A percentile compares a stretch with the other conserved stretches of the same genome.
phyloP scores from a whole-genome alignment of 1,284 basidiomycete genomes.

The Tylopilus sp. region DNA sequence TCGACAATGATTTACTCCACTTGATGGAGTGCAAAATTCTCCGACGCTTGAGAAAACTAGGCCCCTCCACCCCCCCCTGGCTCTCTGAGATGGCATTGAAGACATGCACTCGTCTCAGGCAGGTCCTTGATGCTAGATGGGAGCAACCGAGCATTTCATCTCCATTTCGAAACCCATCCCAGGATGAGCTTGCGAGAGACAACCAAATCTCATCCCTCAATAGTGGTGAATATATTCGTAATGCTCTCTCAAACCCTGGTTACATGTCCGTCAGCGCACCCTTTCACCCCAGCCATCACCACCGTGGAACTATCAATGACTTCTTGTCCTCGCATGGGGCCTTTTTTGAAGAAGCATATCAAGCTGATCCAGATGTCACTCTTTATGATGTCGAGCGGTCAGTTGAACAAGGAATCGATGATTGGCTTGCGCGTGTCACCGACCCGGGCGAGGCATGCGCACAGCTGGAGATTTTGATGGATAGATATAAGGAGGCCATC shows the following conservation, averaged over 20 bases:
- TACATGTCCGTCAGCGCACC: neutral
- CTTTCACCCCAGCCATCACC: constrained; percentile 23
- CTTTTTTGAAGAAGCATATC: constrained; percentile 19
- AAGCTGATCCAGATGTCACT: constrained; percentile 25
- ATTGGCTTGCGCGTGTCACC: constrained; percentile 36
- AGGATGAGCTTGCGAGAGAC: constrained; percentile 37
- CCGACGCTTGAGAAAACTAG: too few relatives aligned
- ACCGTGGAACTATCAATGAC: constrained; percentile 19
- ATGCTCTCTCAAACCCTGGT: constrained; percentile 11
- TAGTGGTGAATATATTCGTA: neutral
- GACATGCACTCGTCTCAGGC: constrained; percentile 4
- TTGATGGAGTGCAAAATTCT: too few relatives aligned
- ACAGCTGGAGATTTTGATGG: constrained; percentile 26
- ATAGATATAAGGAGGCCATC: constrained; percentile 37
- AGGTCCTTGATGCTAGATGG: constrained; percentile 14
- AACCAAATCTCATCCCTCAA: constrained; percentile 15
- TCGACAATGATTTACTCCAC: too few relatives aligned
- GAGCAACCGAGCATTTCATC: neutral
- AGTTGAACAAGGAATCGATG: constrained; percentile 38
- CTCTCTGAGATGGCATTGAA: too few relatives aligned
- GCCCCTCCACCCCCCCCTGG: too few relatives aligned
- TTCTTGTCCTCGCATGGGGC: constrained; percentile 22
- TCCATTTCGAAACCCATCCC: constrained; percentile 35
- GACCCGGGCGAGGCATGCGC: constrained; percentile 2
- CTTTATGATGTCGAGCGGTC: constrained; percentile 47